phyloP scores from a whole-genome alignment of 2,329 filamentous ascomycete species.

The Fusarium scirpi region DNA sequence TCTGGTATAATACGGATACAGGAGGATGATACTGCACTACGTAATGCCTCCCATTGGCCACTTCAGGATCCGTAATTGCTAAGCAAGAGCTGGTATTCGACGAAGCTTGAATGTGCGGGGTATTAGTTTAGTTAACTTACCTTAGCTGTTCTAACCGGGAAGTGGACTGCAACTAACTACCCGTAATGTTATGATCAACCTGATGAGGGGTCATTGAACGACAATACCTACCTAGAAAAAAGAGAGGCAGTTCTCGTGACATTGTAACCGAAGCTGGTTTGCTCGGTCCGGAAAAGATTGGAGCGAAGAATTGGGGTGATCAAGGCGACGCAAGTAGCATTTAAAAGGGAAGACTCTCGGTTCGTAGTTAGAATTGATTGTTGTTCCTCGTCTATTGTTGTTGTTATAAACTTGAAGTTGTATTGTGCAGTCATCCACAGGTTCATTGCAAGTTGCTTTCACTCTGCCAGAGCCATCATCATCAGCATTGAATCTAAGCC shows the following conservation, averaged over 20 bases:
- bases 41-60: neutral
- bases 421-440: neutral
- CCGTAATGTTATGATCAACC: slow-evolving; percentile 11
- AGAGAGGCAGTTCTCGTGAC: neutral
- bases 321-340: neutral
- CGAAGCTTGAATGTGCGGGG: slow-evolving; percentile 26
- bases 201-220: slow-evolving; percentile 5
- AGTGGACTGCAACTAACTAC: slow-evolving; percentile 13
- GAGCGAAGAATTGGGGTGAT: neutral
- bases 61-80: slow-evolving; percentile 38
- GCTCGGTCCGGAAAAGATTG: slow-evolving; percentile 22
- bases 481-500: neutral
- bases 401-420: neutral
- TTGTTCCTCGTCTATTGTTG: neutral
- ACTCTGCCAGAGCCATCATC: neutral
- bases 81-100: slow-evolving; percentile 44
- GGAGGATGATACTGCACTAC: neutral
- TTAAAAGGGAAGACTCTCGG: neutral
- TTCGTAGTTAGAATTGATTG: neutral
- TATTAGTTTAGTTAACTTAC: slow-evolving; percentile 1
- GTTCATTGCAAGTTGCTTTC: neutral
- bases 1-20: neutral
- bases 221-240: neutral
- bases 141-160: slow-evolving; percentile 3
- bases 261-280: slow-evolving; percentile 13